These are phyloP conservation scores for Dioscorea alata DNA, from an alignment of 106 monocot species.

Conservation along the genomic window DNA sequence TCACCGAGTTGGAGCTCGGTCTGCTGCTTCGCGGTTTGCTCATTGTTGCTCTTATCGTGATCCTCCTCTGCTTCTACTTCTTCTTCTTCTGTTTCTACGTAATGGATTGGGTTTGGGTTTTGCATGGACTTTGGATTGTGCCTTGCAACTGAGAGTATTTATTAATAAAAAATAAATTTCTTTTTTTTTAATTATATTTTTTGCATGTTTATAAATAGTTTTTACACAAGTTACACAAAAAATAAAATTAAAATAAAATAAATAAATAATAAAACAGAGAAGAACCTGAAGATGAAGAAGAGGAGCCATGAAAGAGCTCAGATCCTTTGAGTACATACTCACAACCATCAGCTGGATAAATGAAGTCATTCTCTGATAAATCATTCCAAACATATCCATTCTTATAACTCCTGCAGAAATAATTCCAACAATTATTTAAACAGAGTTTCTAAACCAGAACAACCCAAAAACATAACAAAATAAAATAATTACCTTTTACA, in stretches of 20 bases:
- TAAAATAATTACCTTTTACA: slow-evolving; percentile 59
- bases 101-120: slow-evolving; percentile 14
- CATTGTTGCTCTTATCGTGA: background rate
- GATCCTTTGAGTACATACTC: slow-evolving; percentile 96
- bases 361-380: slow-evolving; percentile 67
- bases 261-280: background rate
- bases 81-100: slow-evolving; percentile 20
- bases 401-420: slow-evolving; percentile 59
- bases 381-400: slow-evolving; percentile 98
- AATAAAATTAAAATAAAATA: background rate
- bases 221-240: background rate
- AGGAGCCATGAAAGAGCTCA: slow-evolving; percentile 52
- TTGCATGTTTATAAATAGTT: slow-evolving; percentile 17
- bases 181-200: too few relatives aligned
- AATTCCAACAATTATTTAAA: background rate
- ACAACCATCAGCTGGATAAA: slow-evolving; percentile 70
- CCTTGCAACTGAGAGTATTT: slow-evolving; percentile 13
- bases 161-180: slow-evolving; percentile 4
- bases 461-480: background rate
- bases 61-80: slow-evolving; percentile 29
- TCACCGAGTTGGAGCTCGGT: slow-evolving; percentile 47
- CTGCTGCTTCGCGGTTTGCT: slow-evolving; percentile 8
- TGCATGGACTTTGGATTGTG: slow-evolving; percentile 5
- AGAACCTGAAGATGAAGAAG: background rate
- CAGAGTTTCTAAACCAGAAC: too few relatives aligned